These are phyloP conservation scores for Hura crepitans DNA, from an alignment of 441 rosid species.

Conservation along the genomic window DNA sequence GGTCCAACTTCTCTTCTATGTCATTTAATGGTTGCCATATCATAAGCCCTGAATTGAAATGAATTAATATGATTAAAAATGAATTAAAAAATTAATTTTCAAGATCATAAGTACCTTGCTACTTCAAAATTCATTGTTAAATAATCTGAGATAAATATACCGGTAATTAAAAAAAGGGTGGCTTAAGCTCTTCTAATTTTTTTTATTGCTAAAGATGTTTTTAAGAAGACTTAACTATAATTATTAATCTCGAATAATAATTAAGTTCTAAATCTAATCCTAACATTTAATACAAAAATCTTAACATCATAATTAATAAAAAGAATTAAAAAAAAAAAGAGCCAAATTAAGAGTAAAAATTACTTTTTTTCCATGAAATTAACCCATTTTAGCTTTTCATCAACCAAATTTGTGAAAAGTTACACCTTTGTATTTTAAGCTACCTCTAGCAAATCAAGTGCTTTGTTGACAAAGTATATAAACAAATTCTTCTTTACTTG, in stretches of 20 bases:
- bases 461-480: conserved; percentile 82
- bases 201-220: too few species aligned
- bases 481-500: conserved; percentile 80
- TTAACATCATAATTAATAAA: too few species aligned
- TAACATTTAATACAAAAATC: too few species aligned
- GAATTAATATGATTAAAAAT: not conserved
- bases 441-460: conserved; percentile 68
- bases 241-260: not conserved
- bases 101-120: conserved; percentile 50
- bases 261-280: conserved; percentile 25
- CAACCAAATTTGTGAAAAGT: conserved; percentile 73
- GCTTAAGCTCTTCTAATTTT: not conserved
- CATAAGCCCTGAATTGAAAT: conserved; percentile 58
- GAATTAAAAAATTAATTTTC: not conserved
- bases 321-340: not conserved
- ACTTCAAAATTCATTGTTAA: conserved; percentile 73
- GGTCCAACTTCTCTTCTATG: conserved; percentile 67
- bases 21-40: conserved; percentile 70
- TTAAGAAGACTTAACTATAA: not conserved
- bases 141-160: conserved; percentile 72
- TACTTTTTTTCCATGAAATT: conserved; percentile 82
- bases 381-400: conserved; percentile 87
- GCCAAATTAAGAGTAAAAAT: conserved; percentile 33
- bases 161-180: conserved; percentile 29
- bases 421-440: conserved; percentile 74